These are phyloP conservation scores for Eremothecium cymbalariae DNA, from an alignment of 1,139 yeast genomes.

Conservation along the genomic window DNA sequence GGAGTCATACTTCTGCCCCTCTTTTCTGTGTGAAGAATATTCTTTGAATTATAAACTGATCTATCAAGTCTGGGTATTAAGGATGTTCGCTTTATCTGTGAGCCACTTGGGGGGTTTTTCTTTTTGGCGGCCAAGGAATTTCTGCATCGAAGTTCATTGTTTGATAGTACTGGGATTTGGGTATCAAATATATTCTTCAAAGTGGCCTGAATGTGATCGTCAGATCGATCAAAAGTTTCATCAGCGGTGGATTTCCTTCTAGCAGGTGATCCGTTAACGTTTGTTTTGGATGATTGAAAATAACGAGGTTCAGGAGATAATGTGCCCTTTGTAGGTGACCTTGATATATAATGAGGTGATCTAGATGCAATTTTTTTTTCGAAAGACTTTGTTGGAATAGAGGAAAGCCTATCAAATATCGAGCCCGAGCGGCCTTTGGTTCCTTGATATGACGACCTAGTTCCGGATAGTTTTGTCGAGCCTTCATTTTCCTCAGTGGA, in stretches of 20 bases:
- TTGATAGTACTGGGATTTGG: conserved; percentile 12
- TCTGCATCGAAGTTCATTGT: conserved; percentile 1
- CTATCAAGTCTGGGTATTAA: conserved; percentile 16
- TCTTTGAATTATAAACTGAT: conserved; percentile 1
- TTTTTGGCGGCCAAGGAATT: conserved; percentile 2
- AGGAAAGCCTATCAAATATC: conserved; percentile 29
- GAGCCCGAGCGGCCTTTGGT: conserved; percentile 3
- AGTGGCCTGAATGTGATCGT: conserved; percentile 22
- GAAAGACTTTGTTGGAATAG: conserved; percentile 28
- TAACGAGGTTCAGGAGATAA: conserved; percentile 15
- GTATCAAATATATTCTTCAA: conserved; percentile 25
- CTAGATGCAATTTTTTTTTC: conserved; percentile 23
- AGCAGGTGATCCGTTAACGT: conserved; percentile 26
- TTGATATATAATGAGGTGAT: conserved; percentile 3
- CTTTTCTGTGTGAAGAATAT: neutral
- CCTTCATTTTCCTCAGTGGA: neutral
- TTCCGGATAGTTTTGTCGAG: neutral
- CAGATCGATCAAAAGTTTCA: conserved; percentile 15
- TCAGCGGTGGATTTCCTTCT: conserved; percentile 13
- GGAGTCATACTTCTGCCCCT: conserved; percentile 6
- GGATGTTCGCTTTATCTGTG: conserved; percentile 12
- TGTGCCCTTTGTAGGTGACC: conserved; percentile 7
- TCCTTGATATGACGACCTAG: conserved; percentile 4
- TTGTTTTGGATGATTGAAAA: conserved; percentile 10
- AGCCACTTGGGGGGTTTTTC: conserved; percentile 4